A percentile compares a stretch with the other conserved stretches of the same genome.
These are phyloP conservation scores for Rasamsonia emersonii DNA, from an alignment of 2,329 filamentous ascomycete species.

Conservation along the genomic window DNA sequence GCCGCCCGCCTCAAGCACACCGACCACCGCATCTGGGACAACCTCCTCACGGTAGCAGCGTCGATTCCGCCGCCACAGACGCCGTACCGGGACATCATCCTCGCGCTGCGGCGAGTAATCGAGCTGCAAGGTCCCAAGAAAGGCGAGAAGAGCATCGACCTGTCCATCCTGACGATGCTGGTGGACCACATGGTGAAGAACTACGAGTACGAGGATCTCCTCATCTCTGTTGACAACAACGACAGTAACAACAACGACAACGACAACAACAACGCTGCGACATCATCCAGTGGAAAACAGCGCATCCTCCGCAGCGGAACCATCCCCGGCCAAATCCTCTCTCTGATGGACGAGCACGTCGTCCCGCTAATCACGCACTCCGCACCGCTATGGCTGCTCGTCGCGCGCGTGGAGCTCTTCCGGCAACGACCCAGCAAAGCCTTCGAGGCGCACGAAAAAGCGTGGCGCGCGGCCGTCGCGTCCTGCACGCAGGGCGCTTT, in stretches of 20 bases:
- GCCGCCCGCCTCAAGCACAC: slow-evolving; percentile 75
- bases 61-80: slow-evolving; percentile 60
- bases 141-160: slow-evolving; percentile 71
- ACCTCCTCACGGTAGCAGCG: slow-evolving; percentile 78
- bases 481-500: slow-evolving; percentile 36
- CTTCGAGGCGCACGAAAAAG: slow-evolving; percentile 78
- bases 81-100: slow-evolving; percentile 64
- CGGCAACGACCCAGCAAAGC: slow-evolving; percentile 60
- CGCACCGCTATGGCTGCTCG: slow-evolving; percentile 65
- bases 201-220: slow-evolving; percentile 29
- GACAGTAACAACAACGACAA: slow-evolving; percentile 6
- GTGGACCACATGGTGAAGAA: slow-evolving; percentile 59
- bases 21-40: slow-evolving; percentile 93
- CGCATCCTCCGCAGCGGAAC: slow-evolving; percentile 47
- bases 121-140: slow-evolving; percentile 57
- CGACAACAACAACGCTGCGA: slow-evolving; percentile 22
- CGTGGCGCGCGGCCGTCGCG: slow-evolving; percentile 63
- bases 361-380: slow-evolving; percentile 77
- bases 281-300: too few relatives aligned
- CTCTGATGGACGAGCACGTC: slow-evolving; percentile 65
- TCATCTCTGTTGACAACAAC: slow-evolving; percentile 28
- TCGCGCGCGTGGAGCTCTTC: slow-evolving; percentile 66
- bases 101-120: slow-evolving; percentile 66
- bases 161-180: slow-evolving; percentile 61
- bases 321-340: slow-evolving; percentile 45